A percentile compares a stretch with the other conserved stretches of the same genome.
Evolutionary conservation across 495 filamentous ascomycete species (phyloP).

Genomic region (Viridothelium virens): DNA sequence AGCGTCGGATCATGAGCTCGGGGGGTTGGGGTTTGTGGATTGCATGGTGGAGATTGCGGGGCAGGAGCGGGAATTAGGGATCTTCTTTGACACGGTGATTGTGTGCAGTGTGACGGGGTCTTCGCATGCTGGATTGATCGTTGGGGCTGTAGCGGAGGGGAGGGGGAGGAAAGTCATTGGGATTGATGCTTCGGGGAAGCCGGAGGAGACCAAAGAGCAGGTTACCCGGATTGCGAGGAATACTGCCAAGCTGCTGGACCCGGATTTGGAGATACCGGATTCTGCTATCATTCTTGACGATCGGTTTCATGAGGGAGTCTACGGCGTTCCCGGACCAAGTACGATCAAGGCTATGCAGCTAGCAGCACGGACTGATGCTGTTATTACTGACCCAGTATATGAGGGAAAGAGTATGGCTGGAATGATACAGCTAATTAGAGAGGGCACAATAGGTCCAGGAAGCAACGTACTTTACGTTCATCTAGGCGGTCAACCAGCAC

Average conservation of each 20-base stretch:
- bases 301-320: conserved; percentile 52
- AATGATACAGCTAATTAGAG: conserved; percentile 54
- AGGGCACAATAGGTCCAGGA: conserved; percentile 45
- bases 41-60: conserved; percentile 55
- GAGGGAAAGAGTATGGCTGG: conserved; percentile 61
- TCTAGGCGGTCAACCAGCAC: conserved; percentile 42
- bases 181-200: conserved; percentile 55
- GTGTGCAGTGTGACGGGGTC: conserved; percentile 58
- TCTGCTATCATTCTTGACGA: conserved; percentile 52
- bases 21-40: conserved; percentile 55
- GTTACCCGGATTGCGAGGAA: conserved; percentile 52
- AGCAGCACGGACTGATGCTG: conserved; percentile 52
- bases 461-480: conserved; percentile 58
- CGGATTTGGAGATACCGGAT: conserved; percentile 47
- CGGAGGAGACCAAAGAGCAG: conserved; percentile 47
- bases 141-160: conserved; percentile 34
- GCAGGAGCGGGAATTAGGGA: conserved; percentile 50
- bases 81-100: conserved; percentile 54
- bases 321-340: conserved; percentile 50
- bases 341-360: conserved; percentile 56
- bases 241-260: conserved; percentile 51
- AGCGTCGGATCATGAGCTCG: conserved; percentile 57
- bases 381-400: conserved; percentile 63
- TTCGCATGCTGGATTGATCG: conserved; percentile 56
- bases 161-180: conserved; percentile 44